phyloP scores from a whole-genome alignment of 2,329 filamentous ascomycete species.

The Bipolaris bicolor region DNA sequence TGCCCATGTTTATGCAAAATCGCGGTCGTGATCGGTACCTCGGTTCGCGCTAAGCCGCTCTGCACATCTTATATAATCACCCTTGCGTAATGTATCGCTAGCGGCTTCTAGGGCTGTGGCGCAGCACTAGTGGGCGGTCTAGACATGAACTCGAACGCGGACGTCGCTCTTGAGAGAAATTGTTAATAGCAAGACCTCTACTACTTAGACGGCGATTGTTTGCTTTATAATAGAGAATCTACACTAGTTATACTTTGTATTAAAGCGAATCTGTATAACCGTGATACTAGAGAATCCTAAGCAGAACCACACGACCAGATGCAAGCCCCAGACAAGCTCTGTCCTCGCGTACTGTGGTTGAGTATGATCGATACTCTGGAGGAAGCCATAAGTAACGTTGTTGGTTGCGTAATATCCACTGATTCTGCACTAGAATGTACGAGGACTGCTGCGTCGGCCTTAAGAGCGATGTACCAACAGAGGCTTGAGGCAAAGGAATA shows the following conservation, averaged over 20 bases:
- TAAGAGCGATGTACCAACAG: slow-evolving; percentile 1
- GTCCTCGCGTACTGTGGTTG: slow-evolving; percentile 11
- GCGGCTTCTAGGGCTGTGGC: not conserved
- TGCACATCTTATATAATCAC: not conserved
- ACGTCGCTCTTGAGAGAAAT: too few species aligned
- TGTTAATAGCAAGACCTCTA: not conserved
- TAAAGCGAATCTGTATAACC: not conserved
- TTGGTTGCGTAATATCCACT: slow-evolving; percentile 18
- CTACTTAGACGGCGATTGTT: too few species aligned
- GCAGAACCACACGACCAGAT: slow-evolving; percentile 17
- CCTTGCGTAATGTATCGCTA: not conserved
- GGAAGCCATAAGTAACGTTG: slow-evolving; percentile 23
- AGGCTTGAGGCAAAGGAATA: slow-evolving; percentile 5
- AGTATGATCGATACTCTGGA: slow-evolving; percentile 13
- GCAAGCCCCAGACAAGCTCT: slow-evolving; percentile 15
- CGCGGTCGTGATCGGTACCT: not conserved
- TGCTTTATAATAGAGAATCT: not conserved
- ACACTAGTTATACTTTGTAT: not conserved
- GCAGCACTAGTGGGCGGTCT: not conserved
- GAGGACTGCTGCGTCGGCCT: not conserved
- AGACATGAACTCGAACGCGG: not conserved
- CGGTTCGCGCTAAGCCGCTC: not conserved
- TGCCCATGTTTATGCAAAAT: not conserved
- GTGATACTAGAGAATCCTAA: slow-evolving; percentile 8
- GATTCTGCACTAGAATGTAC: slow-evolving; percentile 13